These are phyloP conservation scores for Salisapilia sapeloensis DNA, from an alignment of 352 stramenopile genomes.

Conservation along the genomic window DNA sequence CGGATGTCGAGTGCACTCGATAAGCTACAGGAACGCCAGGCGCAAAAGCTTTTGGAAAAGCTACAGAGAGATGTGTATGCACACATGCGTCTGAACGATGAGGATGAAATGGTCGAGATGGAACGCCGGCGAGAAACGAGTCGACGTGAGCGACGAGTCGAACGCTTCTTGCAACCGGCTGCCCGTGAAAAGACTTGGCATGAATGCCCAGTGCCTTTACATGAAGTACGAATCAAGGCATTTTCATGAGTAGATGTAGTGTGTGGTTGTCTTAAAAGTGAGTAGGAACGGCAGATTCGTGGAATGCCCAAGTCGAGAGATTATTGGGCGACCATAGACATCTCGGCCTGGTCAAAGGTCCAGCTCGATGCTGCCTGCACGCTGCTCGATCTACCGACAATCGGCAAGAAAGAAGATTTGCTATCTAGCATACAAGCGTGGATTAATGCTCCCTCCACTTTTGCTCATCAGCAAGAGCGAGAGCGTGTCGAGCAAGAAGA, in stretches of 20 bases:
- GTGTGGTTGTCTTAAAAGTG: not conserved
- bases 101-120: constrained; percentile 11
- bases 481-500: constrained; percentile 14
- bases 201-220: constrained; percentile 7
- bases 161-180: constrained; percentile 19
- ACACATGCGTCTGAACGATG: constrained; percentile 35
- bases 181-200: constrained; percentile 38
- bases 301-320: constrained; percentile 38
- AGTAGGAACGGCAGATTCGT: constrained; percentile 20
- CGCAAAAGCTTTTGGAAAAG: constrained; percentile 26
- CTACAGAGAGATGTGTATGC: constrained; percentile 42
- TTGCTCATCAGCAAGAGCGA: constrained; percentile 12
- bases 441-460: constrained; percentile 37
- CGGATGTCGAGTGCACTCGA: no score
- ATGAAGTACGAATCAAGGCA: constrained; percentile 3
- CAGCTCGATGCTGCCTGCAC: constrained; percentile 35
- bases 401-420: constrained; percentile 41
- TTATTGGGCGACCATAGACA: constrained; percentile 36
- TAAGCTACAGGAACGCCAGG: constrained; percentile 39
- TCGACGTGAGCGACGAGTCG: constrained; percentile 21
- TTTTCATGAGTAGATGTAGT: not conserved
- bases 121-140: constrained; percentile 12
- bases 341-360: constrained; percentile 26
- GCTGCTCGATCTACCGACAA: constrained; percentile 27
- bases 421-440: constrained; percentile 54